Percentiles rank a stretch among this genome's conserved stretches.
Evolutionary conservation across 225 moss, liverwort and hornwort species (phyloP).

Genomic region (Sphagnum tenellum): DNA sequence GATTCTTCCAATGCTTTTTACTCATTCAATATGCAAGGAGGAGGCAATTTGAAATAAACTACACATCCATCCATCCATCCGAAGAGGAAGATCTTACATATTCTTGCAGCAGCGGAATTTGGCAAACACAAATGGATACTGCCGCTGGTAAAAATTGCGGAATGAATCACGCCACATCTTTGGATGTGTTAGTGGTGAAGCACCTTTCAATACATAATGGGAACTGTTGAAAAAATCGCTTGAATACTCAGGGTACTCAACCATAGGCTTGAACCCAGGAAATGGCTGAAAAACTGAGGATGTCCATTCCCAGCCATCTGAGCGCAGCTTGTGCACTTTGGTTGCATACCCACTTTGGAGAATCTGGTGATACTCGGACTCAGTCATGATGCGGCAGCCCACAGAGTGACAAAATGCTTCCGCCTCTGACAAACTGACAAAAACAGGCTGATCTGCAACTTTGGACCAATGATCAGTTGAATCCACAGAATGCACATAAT

Average conservation of each 20-base stretch:
- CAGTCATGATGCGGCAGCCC: conserved; percentile 58
- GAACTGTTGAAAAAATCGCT: conserved; percentile 71
- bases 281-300: conserved; percentile 48
- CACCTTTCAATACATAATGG: conserved; percentile 73
- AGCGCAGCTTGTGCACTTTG: conserved; percentile 35
- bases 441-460: conserved; percentile 55
- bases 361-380: conserved; percentile 56
- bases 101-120: conserved; percentile 70
- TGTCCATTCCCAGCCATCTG: conserved; percentile 80
- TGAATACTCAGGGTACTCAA: conserved; percentile 68
- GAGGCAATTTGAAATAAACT: too few relatives aligned
- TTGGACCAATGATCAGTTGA: conserved; percentile 48
- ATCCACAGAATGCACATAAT: conserved; percentile 42
- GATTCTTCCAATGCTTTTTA: too few relatives aligned
- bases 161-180: conserved; percentile 62
- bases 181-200: conserved; percentile 63
- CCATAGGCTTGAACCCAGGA: conserved; percentile 54
- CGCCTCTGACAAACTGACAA: conserved; percentile 69
- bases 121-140: conserved; percentile 70
- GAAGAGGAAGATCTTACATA: too few relatives aligned
- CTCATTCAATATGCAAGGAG: too few relatives aligned
- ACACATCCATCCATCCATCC: too few relatives aligned
- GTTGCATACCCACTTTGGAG: conserved; percentile 14
- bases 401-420: conserved; percentile 70
- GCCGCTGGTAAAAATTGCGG: conserved; percentile 76